Base-by-base conservation (phyloP, 1,284 basidiomycete genomes). In the Trichosporon sp. region DNA sequence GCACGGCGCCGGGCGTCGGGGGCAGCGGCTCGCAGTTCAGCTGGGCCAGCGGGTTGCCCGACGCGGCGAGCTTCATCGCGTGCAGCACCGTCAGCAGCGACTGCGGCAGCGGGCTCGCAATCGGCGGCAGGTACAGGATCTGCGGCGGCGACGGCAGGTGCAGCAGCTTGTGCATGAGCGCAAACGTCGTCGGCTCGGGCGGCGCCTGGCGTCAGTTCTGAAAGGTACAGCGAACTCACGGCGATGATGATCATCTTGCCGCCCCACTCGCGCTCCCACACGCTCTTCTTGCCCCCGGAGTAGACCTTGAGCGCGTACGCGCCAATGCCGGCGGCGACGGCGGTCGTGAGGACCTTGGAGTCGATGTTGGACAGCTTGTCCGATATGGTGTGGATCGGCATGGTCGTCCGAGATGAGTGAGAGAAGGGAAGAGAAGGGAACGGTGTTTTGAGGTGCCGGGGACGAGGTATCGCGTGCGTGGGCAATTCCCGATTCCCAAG, bases 231-330 rank as follows among this genome's bases (percentile, higher is more conserved):
- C 23, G 60, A 53, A 77, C 81, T 70, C 69, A 83, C 82, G 8
- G 77, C 73, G 4, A 83, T 74, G 67, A 83, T 64, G 44, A 83
- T 77, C 74, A 83, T 78, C 77, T 82, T 83, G 29, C 82, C 82
- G 1, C 77, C 79, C 82, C 81, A 83, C 27, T 83, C 82, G 44
- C 82, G 70, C 70, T 83, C 81, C 79, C 81, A 80, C n/a, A 78
- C 79, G 64, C 75, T 77, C 73, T 74, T 78, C 62, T 78, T 68
- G 5, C 82, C 82, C 8, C 75, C 75, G 0, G 77, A 23, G 75
- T 77, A 79, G 1, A 73, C 66, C 65, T 78, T 82, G 63, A 78
- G n/a, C 23, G 64, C 69, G 58, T 77, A 72, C 12, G 76, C 62
- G 12, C 67, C 31, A n/a, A 75, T 68, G n/a, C 74, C 72, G 2